phyloP scores from a whole-genome alignment of 163 green algal species.

The Volvox carteri region DNA sequence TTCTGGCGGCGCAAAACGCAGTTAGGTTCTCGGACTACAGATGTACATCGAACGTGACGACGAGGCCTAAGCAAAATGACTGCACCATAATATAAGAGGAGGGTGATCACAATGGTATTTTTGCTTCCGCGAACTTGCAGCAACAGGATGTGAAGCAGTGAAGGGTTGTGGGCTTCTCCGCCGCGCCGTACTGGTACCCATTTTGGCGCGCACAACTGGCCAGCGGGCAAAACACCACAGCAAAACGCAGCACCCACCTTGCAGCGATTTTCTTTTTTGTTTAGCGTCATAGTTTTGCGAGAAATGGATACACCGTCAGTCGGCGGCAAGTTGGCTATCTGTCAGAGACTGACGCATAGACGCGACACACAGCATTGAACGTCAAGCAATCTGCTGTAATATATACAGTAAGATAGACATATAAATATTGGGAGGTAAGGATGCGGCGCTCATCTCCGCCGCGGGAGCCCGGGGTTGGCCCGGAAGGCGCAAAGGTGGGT shows the following conservation, averaged over 20 bases:
- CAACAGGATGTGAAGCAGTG: too few species aligned
- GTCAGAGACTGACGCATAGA: not conserved
- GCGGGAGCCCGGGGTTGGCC: not conserved
- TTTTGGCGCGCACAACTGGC: conserved; percentile 9
- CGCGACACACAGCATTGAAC: not conserved
- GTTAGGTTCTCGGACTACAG: too few species aligned
- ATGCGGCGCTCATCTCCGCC: conserved; percentile 11
- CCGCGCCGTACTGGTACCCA: not conserved
- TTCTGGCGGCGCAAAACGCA: too few species aligned
- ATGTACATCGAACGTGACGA: too few species aligned
- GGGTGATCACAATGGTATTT: too few species aligned
- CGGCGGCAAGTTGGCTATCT: not conserved
- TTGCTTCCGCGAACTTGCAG: too few species aligned
- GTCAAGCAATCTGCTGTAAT: not conserved
- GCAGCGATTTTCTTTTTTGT: not conserved
- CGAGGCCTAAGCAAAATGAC: too few species aligned
- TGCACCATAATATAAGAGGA: too few species aligned
- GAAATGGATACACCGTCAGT: not conserved
- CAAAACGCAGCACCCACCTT: not conserved
- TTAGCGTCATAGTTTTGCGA: not conserved
- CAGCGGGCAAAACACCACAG: not conserved
- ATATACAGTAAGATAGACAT: not conserved
- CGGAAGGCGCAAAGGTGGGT: conserved; percentile 2
- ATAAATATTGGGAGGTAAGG: not conserved
- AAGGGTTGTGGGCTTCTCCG: not conserved